Evolutionary conservation across 139 green algal genomes (phyloP).

Genomic region (Picochlorum sp.): DNA sequence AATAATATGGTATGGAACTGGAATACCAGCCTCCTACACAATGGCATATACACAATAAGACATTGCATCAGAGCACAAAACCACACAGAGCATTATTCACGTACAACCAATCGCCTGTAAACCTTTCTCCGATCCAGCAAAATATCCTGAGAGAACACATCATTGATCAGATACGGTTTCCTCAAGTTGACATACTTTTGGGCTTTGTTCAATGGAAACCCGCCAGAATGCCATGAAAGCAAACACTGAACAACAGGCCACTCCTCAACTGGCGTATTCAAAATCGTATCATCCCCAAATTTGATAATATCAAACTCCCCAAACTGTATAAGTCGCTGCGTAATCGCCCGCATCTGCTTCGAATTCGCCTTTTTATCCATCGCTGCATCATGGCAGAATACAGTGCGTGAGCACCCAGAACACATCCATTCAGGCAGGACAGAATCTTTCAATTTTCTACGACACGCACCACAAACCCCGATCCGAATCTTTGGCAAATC

Average conservation of each 20-base stretch:
- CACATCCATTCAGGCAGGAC: too few species aligned
- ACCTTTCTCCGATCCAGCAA: conserved; percentile 83
- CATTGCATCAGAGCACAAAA: neutral
- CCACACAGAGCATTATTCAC: neutral
- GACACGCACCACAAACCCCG: conserved; percentile 21
- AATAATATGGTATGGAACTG: conserved; percentile 80
- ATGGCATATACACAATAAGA: conserved; percentile 33
- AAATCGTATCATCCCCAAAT: conserved; percentile 87
- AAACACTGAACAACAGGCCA: conserved; percentile 86
- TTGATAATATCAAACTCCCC: conserved; percentile 87
- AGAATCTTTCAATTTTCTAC: neutral
- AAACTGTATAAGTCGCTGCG: conserved; percentile 62
- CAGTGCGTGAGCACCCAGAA: neutral
- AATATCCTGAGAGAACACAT: conserved; percentile 71
- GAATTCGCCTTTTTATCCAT: conserved; percentile 86
- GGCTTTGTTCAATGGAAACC: conserved; percentile 91
- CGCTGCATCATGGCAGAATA: conserved; percentile 23
- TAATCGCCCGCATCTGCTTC: conserved; percentile 89
- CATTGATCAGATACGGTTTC: conserved; percentile 92
- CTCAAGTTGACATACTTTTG: conserved; percentile 64
- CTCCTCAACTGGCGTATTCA: conserved; percentile 73
- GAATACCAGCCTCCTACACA: conserved; percentile 56
- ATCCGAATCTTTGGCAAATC: conserved; percentile 23
- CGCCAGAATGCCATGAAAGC: conserved; percentile 87
- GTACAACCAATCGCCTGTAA: conserved; percentile 59